Evolutionary conservation across 495 filamentous ascomycete genomes (phyloP).

Genomic region (Penicillium ucsense): DNA sequence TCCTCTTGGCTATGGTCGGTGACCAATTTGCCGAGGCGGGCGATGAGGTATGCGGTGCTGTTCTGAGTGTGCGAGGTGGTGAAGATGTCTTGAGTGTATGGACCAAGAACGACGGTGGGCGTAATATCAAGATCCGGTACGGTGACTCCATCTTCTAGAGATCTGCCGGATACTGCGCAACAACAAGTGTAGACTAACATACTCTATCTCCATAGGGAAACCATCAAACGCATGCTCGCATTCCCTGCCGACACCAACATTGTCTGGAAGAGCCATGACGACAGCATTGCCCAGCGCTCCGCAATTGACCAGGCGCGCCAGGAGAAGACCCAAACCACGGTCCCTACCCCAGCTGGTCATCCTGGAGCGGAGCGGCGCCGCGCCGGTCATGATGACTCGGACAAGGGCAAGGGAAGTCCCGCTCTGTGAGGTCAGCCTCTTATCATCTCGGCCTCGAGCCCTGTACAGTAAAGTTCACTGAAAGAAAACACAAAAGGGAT

Average conservation of each 20-base stretch:
- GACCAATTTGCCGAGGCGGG: conserved; percentile 91
- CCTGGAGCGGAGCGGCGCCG: conserved; percentile 36
- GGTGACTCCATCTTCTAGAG: conserved; percentile 7
- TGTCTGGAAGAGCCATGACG: conserved; percentile 86
- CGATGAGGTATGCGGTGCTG: conserved; percentile 90
- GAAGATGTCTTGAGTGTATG: conserved; percentile 97
- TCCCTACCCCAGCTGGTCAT: conserved; percentile 21
- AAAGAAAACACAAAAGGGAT: conserved; percentile 18
- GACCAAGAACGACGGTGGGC: conserved; percentile 83
- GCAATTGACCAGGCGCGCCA: conserved; percentile 76
- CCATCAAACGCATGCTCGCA: conserved; percentile 76
- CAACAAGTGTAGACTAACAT: neutral
- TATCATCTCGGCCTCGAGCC: conserved; percentile 23
- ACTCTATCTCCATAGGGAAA: conserved; percentile 52
- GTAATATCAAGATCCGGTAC: conserved; percentile 95
- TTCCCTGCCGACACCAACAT: conserved; percentile 85
- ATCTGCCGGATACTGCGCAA: neutral
- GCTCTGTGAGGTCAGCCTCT: conserved; percentile 18
- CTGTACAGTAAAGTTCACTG: conserved; percentile 35
- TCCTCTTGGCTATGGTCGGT: conserved; percentile 81
- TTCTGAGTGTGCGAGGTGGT: conserved; percentile 86
- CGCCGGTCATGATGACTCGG: conserved; percentile 38
- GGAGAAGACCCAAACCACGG: conserved; percentile 47
- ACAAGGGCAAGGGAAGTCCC: conserved; percentile 35
- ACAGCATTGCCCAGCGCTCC: conserved; percentile 70